Evolutionary conservation across 768 basidiomycete genomes (phyloP), one percentile per base, ranked within the genome.

Genomic region (Suillus plorans): DNA sequence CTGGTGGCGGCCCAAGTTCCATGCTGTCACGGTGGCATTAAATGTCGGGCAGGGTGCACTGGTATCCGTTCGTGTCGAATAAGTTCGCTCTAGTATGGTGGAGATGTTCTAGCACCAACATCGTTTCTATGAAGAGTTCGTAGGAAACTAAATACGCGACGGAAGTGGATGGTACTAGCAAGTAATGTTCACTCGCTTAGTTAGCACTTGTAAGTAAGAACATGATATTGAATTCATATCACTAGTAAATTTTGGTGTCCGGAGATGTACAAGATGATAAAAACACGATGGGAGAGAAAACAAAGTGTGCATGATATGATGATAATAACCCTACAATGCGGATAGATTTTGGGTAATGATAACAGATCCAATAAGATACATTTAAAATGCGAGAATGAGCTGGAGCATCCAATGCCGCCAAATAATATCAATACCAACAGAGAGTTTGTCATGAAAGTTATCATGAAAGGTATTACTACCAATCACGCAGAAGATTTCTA

Each of bases 361-460:
- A 58, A 9, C 25, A 58, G 25, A 58, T 58, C 57, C 57, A 58
- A 58, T 58, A 58, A 58, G 25, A 58, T 58, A 58, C 57, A 58
- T 25, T 55, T 34, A n/a, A 58, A 58, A 41, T 58, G 57, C 25
- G 9, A 58, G 37, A 41, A 58, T 41, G 57, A 55, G 53, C 25
- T 52, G 50, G 34, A 55, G 53, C 53, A 34, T 55, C 53, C 53
- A n/a, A 55, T 55, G 12, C 20, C 53, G 53, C 20, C 10, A 55
- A 55, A 55, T 34, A 34, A 55, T 13, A 36, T 55, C 31, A 55
- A 55, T 55, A 20, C 31, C n/a, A 55, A 55, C 53, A n/a, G 20
- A n/a, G n/a, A 20, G 57, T 57, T 39, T 39, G 31, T 31, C 28
- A 3, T 2, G 28, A 3, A 28, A 28, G 28, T 28, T 28, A 58